phyloP scores from a whole-genome alignment of 2,329 filamentous ascomycete species.

The Dryadomyces quercus-mongolicae region DNA sequence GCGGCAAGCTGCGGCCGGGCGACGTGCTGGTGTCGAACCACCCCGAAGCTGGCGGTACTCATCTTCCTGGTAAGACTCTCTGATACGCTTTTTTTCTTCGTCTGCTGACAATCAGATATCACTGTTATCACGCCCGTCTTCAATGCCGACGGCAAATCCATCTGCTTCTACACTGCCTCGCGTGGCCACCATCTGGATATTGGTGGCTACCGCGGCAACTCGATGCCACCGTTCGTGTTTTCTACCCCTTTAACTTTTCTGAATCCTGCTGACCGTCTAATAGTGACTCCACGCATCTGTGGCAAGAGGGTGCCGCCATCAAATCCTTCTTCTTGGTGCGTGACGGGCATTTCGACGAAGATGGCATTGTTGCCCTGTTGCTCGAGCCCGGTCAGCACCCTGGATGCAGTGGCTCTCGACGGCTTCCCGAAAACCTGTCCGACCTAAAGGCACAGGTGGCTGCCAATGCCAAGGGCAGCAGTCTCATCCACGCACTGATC shows the following conservation, averaged over 20 bases:
- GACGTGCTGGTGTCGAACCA: constrained; percentile 78
- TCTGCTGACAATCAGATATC: constrained; percentile 38
- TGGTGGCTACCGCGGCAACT: constrained; percentile 67
- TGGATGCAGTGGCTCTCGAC: constrained; percentile 66
- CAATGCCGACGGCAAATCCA: constrained; percentile 48
- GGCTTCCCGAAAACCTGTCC: constrained; percentile 70
- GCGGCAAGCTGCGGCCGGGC: constrained; percentile 61
- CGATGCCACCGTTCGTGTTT: constrained; percentile 52
- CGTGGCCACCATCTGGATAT: constrained; percentile 75
- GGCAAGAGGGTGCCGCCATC: constrained; percentile 52
- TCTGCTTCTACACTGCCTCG: constrained; percentile 71
- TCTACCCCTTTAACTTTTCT: neutral
- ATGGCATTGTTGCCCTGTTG: constrained; percentile 58
- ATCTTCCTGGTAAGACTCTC: constrained; percentile 43
- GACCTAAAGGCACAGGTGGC: constrained; percentile 80
- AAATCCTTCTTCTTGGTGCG: constrained; percentile 60
- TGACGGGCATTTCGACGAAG: constrained; percentile 66
- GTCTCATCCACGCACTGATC: constrained; percentile 60
- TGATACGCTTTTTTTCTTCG: no score
- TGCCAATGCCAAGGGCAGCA: constrained; percentile 74
- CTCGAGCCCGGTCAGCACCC: constrained; percentile 62
- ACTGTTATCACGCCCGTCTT: constrained; percentile 73
- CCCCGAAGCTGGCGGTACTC: constrained; percentile 71
- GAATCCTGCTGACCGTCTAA: no score
- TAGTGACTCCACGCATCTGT: constrained; percentile 47